Evolutionary conservation across 2,329 filamentous ascomycete genomes (phyloP).

Genomic region (Cercospora sp.): DNA sequence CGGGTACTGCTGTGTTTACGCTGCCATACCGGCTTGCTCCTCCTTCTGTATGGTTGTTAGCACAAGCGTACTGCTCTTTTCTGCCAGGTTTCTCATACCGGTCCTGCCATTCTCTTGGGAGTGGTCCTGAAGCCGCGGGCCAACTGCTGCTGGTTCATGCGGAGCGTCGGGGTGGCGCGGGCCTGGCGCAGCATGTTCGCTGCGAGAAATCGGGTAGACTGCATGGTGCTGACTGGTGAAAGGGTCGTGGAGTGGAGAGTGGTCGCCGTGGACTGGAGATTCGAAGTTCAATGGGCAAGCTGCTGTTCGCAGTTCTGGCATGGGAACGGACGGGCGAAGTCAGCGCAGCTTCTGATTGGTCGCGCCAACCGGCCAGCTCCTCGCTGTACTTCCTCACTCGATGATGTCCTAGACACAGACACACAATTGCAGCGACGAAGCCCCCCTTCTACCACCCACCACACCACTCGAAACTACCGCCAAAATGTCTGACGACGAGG

Average conservation of each 20-base stretch:
- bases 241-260: slow-evolving; percentile 35
- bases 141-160: slow-evolving; percentile 33
- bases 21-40: slow-evolving; percentile 59
- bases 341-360: slow-evolving; percentile 7
- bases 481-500: slow-evolving; percentile 90
- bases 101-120: slow-evolving; percentile 36
- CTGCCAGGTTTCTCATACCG: slow-evolving; percentile 32
- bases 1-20: neutral
- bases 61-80: slow-evolving; percentile 2
- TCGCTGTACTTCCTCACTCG: slow-evolving; percentile 15
- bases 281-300: slow-evolving; percentile 1
- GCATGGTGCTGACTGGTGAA: slow-evolving; percentile 34
- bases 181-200: slow-evolving; percentile 42
- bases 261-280: neutral
- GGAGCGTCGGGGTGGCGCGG: slow-evolving; percentile 41
- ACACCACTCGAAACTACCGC: slow-evolving; percentile 38
- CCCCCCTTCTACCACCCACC: slow-evolving; percentile 20
- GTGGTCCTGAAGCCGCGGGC: slow-evolving; percentile 33
- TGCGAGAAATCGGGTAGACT: slow-evolving; percentile 44
- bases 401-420: slow-evolving; percentile 21
- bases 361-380: slow-evolving; percentile 8
- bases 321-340: neutral
- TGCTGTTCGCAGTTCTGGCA: slow-evolving; percentile 2
- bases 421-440: slow-evolving; percentile 23
- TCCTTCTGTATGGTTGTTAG: slow-evolving; percentile 56